Base-by-base conservation (phyloP, 805 yeast genomes). In the Dipodascopsis uninucleata region DNA sequence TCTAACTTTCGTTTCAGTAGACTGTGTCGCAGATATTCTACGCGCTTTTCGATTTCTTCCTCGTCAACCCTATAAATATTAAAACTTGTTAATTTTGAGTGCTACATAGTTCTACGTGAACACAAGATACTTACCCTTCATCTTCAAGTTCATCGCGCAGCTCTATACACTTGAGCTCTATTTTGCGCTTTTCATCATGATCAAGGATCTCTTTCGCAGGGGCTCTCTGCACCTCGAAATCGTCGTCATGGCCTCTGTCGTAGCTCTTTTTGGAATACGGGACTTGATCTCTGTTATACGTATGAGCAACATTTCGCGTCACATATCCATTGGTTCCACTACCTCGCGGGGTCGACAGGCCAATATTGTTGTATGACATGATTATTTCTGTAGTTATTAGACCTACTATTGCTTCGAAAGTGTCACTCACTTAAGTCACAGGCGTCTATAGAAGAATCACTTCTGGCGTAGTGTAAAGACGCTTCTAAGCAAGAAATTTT, bases 261-360 rank as follows among this genome's bases (percentile, higher is more conserved):
- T 36, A 43, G 18, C 10, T 18, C 3, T 35, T 14, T 6, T 29
- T 28, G 28, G 2, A 20, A 40, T 2, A 18, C 35, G n/a, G 25
- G 31, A 4, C 12, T 20, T 26, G 20, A 9, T 40, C 38, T 2
- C 35, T 36, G 18, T 28, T 26, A 22, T 45, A 41, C n/a, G 45
- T 18, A 37, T 52, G 29, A 12, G 61, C 46, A 12, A 17, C 31
- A 35, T 62, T 61, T 28, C 54, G 42, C 32, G 51, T 56, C 12
- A 62, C 45, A 36, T 45, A 60, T 17, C 65, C 65, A 35, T 49
- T 60, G 16, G 65, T 61, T 16, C 62, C 66, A 33, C 58, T 52
- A 16, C 65, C 65, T 7, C 64, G 45, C 8, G 66, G 58, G 1
- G 65, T 60, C 9, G 60, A 36, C 3, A 61, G 55, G 8, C 65